phyloP scores from a whole-genome alignment of 176 grass and related monocot genomes.

The Saccharum officinarum region DNA sequence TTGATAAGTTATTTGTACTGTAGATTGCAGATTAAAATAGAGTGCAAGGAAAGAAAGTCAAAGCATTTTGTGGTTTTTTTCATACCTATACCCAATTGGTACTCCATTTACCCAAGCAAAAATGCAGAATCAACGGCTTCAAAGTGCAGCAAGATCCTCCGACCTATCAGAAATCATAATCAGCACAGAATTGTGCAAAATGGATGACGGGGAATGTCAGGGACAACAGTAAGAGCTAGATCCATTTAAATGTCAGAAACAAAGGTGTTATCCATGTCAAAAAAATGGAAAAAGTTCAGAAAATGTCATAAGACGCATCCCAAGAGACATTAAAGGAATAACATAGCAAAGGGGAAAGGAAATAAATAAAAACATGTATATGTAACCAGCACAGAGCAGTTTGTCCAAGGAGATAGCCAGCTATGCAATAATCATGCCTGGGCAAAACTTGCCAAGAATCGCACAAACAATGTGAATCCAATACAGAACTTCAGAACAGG shows the following conservation, averaged over 20 bases:
- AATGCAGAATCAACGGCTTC: slow-evolving; percentile 95
- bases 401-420: not conserved
- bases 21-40: not conserved
- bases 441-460: not conserved
- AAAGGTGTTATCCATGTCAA: not conserved
- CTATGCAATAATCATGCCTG: not conserved
- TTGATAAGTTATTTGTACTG: not conserved
- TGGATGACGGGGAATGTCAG: not conserved
- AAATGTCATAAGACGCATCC: slow-evolving; percentile 14
- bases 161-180: slow-evolving; percentile 63
- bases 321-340: not conserved
- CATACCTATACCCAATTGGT: slow-evolving; percentile 86
- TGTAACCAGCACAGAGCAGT: not conserved
- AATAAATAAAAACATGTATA: not conserved
- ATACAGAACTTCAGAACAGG: not conserved
- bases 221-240: not conserved
- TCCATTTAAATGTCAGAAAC: slow-evolving; percentile 11
- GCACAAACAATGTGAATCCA: not conserved
- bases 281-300: not conserved
- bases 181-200: slow-evolving; percentile 10
- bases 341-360: not conserved
- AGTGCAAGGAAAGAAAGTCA: not conserved
- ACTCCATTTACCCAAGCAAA: slow-evolving; percentile 94
- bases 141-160: slow-evolving; percentile 91
- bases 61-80: not conserved